phyloP scores from a whole-genome alignment of 768 basidiomycete genomes.

The Russula virescens region DNA sequence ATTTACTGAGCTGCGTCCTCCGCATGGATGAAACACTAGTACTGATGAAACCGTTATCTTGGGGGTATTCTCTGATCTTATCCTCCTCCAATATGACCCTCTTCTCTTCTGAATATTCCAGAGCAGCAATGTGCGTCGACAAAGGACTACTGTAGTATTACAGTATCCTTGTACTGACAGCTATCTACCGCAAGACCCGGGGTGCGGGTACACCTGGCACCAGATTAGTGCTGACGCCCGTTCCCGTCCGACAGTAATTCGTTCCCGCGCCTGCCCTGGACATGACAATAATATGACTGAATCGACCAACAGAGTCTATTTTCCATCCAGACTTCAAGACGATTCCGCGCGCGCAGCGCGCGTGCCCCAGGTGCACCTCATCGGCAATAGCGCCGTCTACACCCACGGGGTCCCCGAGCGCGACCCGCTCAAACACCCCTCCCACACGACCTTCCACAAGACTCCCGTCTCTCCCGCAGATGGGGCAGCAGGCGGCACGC shows the following conservation, averaged over 20 bases:
- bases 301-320: slow-evolving; percentile 65
- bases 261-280: slow-evolving; percentile 65
- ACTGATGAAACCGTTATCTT: too few relatives aligned
- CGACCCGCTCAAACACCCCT: slow-evolving; percentile 75
- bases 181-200: background rate
- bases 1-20: too few relatives aligned
- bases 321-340: slow-evolving; percentile 86
- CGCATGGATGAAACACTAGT: too few relatives aligned
- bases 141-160: too few relatives aligned
- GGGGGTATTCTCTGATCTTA: background rate
- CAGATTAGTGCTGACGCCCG: background rate
- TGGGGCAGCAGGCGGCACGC: slow-evolving; percentile 61
- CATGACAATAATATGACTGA: slow-evolving; percentile 88
- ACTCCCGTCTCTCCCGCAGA: slow-evolving; percentile 63
- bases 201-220: background rate
- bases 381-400: slow-evolving; percentile 77
- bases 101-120: slow-evolving; percentile 74
- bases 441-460: slow-evolving; percentile 81
- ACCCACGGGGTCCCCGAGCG: slow-evolving; percentile 71
- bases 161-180: too few relatives aligned
- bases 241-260: slow-evolving; percentile 52
- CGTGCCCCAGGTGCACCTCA: slow-evolving; percentile 83
- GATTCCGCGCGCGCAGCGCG: too few relatives aligned
- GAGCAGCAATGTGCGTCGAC: slow-evolving; percentile 83
- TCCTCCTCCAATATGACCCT: slow-evolving; percentile 49